phyloP scores from a whole-genome alignment of 192 early-diverging fungal genomes.

The Coemansia sp. region DNA sequence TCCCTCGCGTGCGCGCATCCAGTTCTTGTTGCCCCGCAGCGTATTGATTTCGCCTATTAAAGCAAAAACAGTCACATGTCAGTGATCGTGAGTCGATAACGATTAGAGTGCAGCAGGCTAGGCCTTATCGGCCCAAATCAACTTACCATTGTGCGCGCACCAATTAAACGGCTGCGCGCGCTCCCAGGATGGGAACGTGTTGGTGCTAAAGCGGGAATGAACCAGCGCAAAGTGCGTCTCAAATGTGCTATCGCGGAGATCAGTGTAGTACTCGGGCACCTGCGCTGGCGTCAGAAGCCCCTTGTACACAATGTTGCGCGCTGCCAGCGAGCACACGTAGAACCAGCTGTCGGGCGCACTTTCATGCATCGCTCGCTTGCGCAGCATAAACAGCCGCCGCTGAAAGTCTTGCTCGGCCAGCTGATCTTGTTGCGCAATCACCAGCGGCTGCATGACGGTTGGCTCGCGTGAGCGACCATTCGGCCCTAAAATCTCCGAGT shows the following conservation, averaged over 20 bases:
- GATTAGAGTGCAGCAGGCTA: neutral
- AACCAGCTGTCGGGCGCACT: constrained; percentile 89
- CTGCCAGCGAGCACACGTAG: constrained; percentile 95
- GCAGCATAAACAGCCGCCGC: constrained; percentile 82
- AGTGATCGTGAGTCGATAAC: too few species aligned
- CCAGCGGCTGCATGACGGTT: constrained; percentile 88
- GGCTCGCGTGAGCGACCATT: constrained; percentile 88
- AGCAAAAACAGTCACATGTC: neutral
- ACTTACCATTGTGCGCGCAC: constrained; percentile 95
- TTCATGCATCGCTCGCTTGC: constrained; percentile 86
- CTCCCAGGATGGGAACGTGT: constrained; percentile 99
- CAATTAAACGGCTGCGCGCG: constrained; percentile 97
- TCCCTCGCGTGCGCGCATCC: constrained; percentile 98
- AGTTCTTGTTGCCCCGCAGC: constrained; percentile 98
- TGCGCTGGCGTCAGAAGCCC: constrained; percentile 93
- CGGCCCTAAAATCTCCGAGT: constrained; percentile 88
- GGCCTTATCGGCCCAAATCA: neutral
- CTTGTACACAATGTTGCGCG: constrained; percentile 95
- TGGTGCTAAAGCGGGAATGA: constrained; percentile 98
- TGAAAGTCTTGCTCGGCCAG: constrained; percentile 63
- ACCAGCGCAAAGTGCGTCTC: constrained; percentile 93
- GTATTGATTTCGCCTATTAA: constrained; percentile 92
- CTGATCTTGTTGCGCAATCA: constrained; percentile 58
- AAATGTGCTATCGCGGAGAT: constrained; percentile 81
- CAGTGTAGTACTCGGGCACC: constrained; percentile 90